Evolutionary conservation across 1,284 basidiomycete species (phyloP), one percentile per base, ranked within the genome.

Genomic region (Ustilago esculenta): DNA sequence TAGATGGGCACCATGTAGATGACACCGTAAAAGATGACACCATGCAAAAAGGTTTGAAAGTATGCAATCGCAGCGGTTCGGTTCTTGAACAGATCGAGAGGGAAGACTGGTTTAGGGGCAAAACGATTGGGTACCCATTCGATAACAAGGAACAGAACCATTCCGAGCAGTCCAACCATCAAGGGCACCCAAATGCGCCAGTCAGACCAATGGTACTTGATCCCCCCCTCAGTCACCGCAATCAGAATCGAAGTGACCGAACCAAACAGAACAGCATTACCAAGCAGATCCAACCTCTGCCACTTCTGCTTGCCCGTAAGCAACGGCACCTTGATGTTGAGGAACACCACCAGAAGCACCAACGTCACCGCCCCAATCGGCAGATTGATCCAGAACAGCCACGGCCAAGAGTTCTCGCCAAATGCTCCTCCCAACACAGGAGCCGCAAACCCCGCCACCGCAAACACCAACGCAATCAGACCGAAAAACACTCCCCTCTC

Each of bases 381-480:
- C n/a, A 74, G 21, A 21, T 76, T 72, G 56, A 80, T 66, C 71
- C 83, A 85, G 51, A 85, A 85, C 27, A 85, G 71, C 83, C 83
- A 84, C 2, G 83, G 68, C 84, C 84, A 85, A 34, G 77, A 66
- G 7, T 59, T 76, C 1, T 61, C 60, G 12, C 76, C 52, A 0
- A 85, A 80, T 1, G 74, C 77, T 3, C 85, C 85, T 2, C 82
- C 84, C 3, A 85, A 54, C 0, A 84, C 57, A 8, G 84, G 84
- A 1, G 83, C 81, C 5, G 81, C 51, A n/a, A 78, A 53, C 15
- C 60, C 54, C 3, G 66, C 50, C n/a, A 73, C 43, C 4, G 71
- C 73, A 43, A 72, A 76, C 14, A 69, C 61, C 10, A 72, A 81
- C 1, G 81, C 79, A n/a, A 83, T 57, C 9, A 79, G 46, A 12